These are phyloP conservation scores for Blepharisma stoltei DNA, from an alignment of 73 alveolate genomes.

Conservation along the genomic window DNA sequence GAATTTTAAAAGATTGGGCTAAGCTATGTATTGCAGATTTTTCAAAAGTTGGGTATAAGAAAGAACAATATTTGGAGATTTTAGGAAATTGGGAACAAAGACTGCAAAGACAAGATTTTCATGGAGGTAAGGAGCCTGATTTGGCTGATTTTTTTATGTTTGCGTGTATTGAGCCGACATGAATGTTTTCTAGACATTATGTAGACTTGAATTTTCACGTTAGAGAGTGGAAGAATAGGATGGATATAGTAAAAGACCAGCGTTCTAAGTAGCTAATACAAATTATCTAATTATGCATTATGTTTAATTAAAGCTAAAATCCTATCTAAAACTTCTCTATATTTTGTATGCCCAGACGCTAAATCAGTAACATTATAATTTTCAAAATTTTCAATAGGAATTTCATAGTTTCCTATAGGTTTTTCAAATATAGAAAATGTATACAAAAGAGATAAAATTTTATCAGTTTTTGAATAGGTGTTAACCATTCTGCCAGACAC, in stretches of 20 bases:
- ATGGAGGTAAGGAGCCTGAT: slow-evolving; percentile 4
- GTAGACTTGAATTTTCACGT: neutral
- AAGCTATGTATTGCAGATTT: neutral
- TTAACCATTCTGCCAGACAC: slow-evolving; percentile 11
- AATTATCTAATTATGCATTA: neutral
- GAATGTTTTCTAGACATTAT: neutral
- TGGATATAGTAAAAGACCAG: neutral
- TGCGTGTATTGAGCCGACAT: neutral
- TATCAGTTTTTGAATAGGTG: slow-evolving; percentile 9
- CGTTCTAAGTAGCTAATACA: neutral
- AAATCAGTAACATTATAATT: slow-evolving; percentile 25
- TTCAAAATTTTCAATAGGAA: neutral
- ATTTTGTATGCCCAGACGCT: slow-evolving; percentile 13
- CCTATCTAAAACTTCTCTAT: slow-evolving; percentile 17
- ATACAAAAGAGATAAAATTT: neutral
- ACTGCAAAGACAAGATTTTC: neutral
- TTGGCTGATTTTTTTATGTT: slow-evolving; percentile 23
- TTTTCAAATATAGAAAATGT: neutral
- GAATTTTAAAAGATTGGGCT: neutral
- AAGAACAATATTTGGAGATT: neutral
- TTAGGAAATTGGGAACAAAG: neutral
- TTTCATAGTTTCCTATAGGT: slow-evolving; percentile 17
- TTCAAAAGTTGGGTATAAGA: neutral
- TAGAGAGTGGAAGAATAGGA: neutral
- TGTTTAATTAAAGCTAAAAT: slow-evolving; percentile 3